Evolutionary conservation across 768 basidiomycete species (phyloP), one percentile per base, ranked within the genome.

Genomic region (Mycena galopus): DNA sequence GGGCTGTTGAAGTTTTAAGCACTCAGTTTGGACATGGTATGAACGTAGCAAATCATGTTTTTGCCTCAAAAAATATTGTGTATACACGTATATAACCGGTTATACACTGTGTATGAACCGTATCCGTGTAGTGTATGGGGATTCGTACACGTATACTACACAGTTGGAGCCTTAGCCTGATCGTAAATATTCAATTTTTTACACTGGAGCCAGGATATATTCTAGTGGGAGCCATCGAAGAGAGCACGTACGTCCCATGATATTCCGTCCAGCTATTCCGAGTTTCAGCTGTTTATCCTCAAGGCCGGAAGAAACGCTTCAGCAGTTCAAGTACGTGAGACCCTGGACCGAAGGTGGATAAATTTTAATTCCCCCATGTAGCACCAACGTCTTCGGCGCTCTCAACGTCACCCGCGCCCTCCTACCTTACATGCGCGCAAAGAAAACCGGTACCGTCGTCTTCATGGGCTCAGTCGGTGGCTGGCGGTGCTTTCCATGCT

Each of bases 341-440:
- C 42, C 17, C 1, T 44, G n/a, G n/a, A n/a, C n/a, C n/a, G 16
- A 44, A 44, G 42, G 5, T 17, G 42, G 16, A 7, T 17, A 7
- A 44, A 19, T n/a, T 23, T n/a, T 50, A n/a, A 50, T 50, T n/a
- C n/a, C 21, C 19, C 58, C 67, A n/a, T 76, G 69, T 73, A 86
- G 85, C 65, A 85, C 84, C 0, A 87, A 87, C 73, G 81, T 88
- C 0, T 86, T 88, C 75, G 86, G 86, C 6, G 82, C 80, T 0
- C 69, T 87, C 8, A 85, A 86, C 67, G 83, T 87, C n/a, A 76
- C 82, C 9, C 78, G 85, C 23, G 87, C 87, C 0, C 84, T 88
- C 77, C 80, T 88, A 10, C 87, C 88, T 1, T 84, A 85, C 76
- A 84, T 89, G 85, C 80, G 88, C 16, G 79, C 81, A 63, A 79